Evolutionary conservation across 352 stramenopile species (phyloP), one percentile per base, ranked within the genome.

Genomic region (Pelagophyceae sp.): DNA sequence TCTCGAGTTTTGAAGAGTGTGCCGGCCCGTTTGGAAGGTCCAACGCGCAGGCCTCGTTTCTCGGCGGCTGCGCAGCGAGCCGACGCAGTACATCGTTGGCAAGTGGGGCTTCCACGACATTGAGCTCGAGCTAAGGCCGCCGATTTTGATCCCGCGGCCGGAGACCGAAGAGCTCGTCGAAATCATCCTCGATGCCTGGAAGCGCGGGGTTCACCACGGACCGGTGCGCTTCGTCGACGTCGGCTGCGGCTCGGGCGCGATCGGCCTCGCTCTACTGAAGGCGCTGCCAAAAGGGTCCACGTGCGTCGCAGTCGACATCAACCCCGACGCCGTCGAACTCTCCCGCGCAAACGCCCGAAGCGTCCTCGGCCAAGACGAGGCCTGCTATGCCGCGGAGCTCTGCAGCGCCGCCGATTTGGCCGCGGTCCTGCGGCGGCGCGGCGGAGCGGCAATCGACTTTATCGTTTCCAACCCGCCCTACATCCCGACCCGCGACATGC

Each of bases 91-190:
- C 38, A 74, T 74, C 67, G 67, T 74, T 2, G 67, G 67, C 2
- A 6, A 23, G 2, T 74, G 67, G 67, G 67, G 35, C 33, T 74
- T 74, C 38, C 67, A 74, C 67, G 67, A 58, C 67, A 31, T 74
- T 37, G 67, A 74, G 38, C 35, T 74, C 35, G 38, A 50, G 23
- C 2, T 74, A 0, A 23, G 2, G 67, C 35, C 67, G 67, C 67
- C 67, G 2, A 54, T 35, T 5, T 37, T 74, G 15, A 33, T 74
- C 15, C 67, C 67, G 67, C 33, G 67, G 67, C 67, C 67, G 2
- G 67, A 74, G 38, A 74, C 67, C 2, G 67, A 74, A n/a, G 67
- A 74, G 67, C 38, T 74, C 35, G 67, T 74, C 17, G 67, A 74
- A 1, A 23, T 50, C 27, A 37, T 74, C 27, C 33, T 74, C 17